phyloP scores from a whole-genome alignment of 2,329 filamentous ascomycete species.

The Rugonectria rugulosa region DNA sequence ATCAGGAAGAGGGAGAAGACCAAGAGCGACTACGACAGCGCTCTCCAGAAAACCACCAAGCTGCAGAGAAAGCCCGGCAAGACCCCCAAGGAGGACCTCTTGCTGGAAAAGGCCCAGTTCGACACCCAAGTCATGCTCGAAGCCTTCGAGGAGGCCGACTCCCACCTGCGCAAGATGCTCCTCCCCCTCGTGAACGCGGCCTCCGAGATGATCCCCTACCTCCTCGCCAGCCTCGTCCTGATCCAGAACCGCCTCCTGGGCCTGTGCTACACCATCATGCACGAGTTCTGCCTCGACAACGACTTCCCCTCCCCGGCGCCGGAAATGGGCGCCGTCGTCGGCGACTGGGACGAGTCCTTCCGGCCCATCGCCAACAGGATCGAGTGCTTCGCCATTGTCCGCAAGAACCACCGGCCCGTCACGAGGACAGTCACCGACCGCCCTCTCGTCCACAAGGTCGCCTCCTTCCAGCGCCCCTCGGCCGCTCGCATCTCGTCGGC shows the following conservation, averaged over 20 bases:
- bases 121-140: constrained; percentile 11
- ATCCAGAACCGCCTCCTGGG: constrained; percentile 22
- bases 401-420: constrained; percentile 1
- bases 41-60: constrained; percentile 16
- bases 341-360: constrained; percentile 18
- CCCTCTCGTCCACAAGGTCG: background rate
- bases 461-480: constrained; percentile 1
- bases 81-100: constrained; percentile 17
- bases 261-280: constrained; percentile 20
- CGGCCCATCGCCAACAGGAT: constrained; percentile 8
- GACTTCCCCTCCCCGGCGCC: constrained; percentile 20
- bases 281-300: constrained; percentile 21
- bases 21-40: constrained; percentile 18
- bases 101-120: constrained; percentile 14
- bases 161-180: constrained; percentile 16
- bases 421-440: background rate
- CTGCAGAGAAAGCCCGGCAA: constrained; percentile 15
- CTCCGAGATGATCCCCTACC: constrained; percentile 10
- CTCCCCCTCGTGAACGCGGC: constrained; percentile 20
- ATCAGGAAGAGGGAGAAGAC: constrained; percentile 24
- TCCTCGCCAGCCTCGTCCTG: constrained; percentile 17
- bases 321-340: constrained; percentile 14
- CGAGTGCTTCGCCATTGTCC: constrained; percentile 14
- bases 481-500: constrained; percentile 17
- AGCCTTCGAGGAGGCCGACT: constrained; percentile 18